These are phyloP conservation scores for Ensete glaucum DNA, from an alignment of 176 grass and related monocot genomes.

Conservation along the genomic window DNA sequence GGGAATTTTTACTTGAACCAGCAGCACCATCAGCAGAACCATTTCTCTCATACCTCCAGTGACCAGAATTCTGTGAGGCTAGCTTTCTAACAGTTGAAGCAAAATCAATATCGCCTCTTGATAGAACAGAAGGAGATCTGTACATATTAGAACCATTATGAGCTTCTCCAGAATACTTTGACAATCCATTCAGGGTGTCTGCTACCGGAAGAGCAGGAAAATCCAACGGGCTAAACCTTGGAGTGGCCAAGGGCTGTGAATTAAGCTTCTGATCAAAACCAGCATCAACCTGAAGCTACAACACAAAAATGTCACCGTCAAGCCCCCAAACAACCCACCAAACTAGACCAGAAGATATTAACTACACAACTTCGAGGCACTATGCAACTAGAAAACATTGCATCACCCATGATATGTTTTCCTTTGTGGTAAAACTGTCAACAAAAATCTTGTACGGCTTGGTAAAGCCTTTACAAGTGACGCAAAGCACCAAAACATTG, in stretches of 20 bases:
- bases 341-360: background rate
- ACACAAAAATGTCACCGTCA: conserved; percentile 16
- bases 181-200: conserved; percentile 45
- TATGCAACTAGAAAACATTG: background rate
- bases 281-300: conserved; percentile 55
- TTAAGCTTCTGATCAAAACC: conserved; percentile 51
- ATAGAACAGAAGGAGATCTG: conserved; percentile 43
- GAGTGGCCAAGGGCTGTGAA: conserved; percentile 57
- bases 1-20: conserved; percentile 81
- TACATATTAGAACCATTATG: conserved; percentile 29
- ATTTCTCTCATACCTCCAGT: conserved; percentile 52
- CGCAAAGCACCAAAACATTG: background rate
- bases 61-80: conserved; percentile 34
- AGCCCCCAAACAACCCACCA: background rate
- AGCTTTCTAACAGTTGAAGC: conserved; percentile 48
- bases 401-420: background rate
- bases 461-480: background rate
- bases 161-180: conserved; percentile 43
- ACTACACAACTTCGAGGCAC: background rate
- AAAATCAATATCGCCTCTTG: conserved; percentile 51
- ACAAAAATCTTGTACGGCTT: background rate
- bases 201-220: conserved; percentile 42
- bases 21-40: conserved; percentile 38
- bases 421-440: background rate
- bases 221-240: conserved; percentile 29